These are phyloP conservation scores for Magnolia officinalis DNA, from an alignment of 164 flowering plant genomes.

Conservation along the genomic window DNA sequence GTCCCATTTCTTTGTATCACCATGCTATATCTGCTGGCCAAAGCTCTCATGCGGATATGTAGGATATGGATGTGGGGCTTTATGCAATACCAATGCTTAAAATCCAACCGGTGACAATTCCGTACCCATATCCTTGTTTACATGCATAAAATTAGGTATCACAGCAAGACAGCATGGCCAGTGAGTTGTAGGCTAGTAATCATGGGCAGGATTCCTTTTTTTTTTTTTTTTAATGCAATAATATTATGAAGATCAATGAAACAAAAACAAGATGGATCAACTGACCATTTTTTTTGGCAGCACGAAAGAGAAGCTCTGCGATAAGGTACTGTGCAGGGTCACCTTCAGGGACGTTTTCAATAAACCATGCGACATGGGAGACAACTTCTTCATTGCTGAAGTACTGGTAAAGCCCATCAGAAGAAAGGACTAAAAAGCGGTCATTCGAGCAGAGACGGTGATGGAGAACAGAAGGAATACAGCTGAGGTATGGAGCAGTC, in stretches of 20 bases:
- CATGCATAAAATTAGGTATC: not conserved
- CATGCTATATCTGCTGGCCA: no score
- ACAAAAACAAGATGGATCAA: not conserved
- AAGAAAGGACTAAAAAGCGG: slow-evolving; percentile 61
- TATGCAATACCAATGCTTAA: no score
- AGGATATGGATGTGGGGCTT: no score
- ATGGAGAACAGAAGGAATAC: slow-evolving; percentile 47
- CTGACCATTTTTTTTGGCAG: slow-evolving; percentile 72
- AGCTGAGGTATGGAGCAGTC: slow-evolving; percentile 50
- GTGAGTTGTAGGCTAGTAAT: not conserved
- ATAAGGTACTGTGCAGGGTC: slow-evolving; percentile 75
- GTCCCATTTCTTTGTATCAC: no score
- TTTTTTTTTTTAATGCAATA: not conserved
- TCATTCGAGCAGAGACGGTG: slow-evolving; percentile 60
- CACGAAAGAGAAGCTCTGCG: slow-evolving; percentile 64
- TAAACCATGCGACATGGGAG: slow-evolving; percentile 63
- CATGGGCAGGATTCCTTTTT: not conserved
- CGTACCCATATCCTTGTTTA: not conserved
- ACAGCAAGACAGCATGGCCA: not conserved
- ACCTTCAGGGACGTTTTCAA: slow-evolving; percentile 66
- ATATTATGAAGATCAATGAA: not conserved
- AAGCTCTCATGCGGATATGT: no score
- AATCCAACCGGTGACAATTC: not conserved
- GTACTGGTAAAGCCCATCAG: slow-evolving; percentile 73
- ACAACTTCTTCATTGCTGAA: slow-evolving; percentile 73